Percentiles rank a stretch among this genome's conserved stretches.
Conservation (phyloP, 2,329 filamentous ascomycete species). For the Venturia nashicola region DNA sequence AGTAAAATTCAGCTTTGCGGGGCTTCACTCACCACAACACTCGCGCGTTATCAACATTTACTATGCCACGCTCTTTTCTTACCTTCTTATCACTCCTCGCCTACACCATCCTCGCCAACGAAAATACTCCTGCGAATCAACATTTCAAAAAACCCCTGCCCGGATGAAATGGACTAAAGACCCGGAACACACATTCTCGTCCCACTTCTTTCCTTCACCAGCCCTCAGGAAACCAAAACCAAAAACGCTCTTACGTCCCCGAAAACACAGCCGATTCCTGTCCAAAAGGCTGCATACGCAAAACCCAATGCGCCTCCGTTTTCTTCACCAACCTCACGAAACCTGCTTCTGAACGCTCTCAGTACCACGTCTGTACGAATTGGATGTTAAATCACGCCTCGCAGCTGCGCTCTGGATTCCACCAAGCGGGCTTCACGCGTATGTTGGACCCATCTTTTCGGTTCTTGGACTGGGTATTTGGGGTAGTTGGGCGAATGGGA, state of each 20-base stretch:
- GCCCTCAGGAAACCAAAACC: background rate
- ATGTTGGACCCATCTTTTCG: conserved; percentile 5
- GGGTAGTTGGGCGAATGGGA: background rate
- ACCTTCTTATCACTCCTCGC: no score
- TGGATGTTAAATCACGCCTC: conserved; percentile 6
- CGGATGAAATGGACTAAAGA: conserved; percentile 4
- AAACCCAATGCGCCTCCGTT: background rate
- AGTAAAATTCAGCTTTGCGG: no score
- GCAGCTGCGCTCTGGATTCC: conserved; percentile 1
- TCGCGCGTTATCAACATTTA: no score
- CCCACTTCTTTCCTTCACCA: background rate
- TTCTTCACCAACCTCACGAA: background rate
- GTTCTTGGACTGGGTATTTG: background rate
- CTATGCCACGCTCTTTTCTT: no score
- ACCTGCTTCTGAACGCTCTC: background rate
- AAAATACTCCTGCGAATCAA: background rate
- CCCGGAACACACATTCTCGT: background rate
- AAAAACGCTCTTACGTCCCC: conserved; percentile 2
- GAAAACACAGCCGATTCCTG: background rate
- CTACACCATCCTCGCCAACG: background rate
- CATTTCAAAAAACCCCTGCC: background rate
- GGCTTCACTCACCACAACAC: no score
- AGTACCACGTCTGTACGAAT: conserved; percentile 8
- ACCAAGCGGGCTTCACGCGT: background rate
- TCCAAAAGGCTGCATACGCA: conserved; percentile 2